Percentiles rank a stretch among this genome's conserved stretches.
phyloP scores from a whole-genome alignment of 495 filamentous ascomycete genomes.

The Penicillium robsamsonii region DNA sequence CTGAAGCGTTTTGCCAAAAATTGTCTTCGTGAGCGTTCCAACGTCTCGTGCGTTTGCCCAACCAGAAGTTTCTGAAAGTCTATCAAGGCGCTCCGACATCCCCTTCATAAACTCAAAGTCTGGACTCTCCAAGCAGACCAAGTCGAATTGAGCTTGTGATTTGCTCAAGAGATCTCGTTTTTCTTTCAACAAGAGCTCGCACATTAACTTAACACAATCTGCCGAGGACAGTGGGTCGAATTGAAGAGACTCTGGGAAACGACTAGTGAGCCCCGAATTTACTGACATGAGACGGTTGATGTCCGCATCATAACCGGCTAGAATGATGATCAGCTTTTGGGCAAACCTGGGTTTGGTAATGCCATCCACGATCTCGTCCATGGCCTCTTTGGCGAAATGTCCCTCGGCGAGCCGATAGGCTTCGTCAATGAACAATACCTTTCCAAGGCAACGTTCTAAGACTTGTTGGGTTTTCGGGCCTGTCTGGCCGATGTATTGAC shows the following conservation, averaged over 20 bases:
- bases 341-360: constrained; percentile 61
- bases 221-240: constrained; percentile 41
- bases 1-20: constrained; percentile 47
- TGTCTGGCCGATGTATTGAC: constrained; percentile 52
- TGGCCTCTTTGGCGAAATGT: constrained; percentile 64
- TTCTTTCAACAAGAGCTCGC: constrained; percentile 18
- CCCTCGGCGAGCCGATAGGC: constrained; percentile 56
- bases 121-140: constrained; percentile 32
- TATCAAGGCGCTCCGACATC: constrained; percentile 38
- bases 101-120: constrained; percentile 12
- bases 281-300: constrained; percentile 66
- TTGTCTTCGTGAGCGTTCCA: constrained; percentile 50
- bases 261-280: constrained; percentile 52
- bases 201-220: constrained; percentile 44
- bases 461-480: constrained; percentile 43
- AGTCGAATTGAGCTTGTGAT: constrained; percentile 31
- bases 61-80: constrained; percentile 43
- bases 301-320: constrained; percentile 67
- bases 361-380: constrained; percentile 70
- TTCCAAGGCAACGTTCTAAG: constrained; percentile 50
- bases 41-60: constrained; percentile 74
- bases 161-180: constrained; percentile 20
- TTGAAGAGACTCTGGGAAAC: constrained; percentile 49
- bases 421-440: constrained; percentile 63
- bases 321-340: constrained; percentile 66